Conservation (phyloP, 2,329 filamentous ascomycete genomes). For the Cladosporium sp. region DNA sequence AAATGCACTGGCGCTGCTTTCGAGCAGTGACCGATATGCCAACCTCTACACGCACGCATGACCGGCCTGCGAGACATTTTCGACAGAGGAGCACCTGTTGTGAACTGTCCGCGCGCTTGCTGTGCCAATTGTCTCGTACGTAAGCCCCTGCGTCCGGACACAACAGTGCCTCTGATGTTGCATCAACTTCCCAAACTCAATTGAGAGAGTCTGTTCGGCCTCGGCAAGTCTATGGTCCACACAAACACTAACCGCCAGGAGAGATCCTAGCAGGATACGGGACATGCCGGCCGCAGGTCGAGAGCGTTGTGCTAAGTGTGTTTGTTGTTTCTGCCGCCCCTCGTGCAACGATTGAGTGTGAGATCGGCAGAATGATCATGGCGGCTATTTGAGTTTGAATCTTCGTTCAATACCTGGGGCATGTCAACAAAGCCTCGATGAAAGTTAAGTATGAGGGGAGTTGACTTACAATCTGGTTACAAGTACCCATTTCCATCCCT, state of each 20-base stretch:
- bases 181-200: background rate
- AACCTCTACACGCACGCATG: background rate
- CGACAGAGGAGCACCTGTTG: background rate
- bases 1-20: background rate
- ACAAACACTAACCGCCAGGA: background rate
- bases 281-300: background rate
- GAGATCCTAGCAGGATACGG: background rate
- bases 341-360: background rate
- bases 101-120: background rate
- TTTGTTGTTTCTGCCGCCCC: background rate
- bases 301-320: background rate
- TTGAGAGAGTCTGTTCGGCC: background rate
- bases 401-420: background rate
- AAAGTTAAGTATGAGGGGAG: background rate
- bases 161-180: background rate
- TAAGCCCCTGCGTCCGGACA: background rate
- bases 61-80: background rate
- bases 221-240: background rate
- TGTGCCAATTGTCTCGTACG: background rate
- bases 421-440: background rate
- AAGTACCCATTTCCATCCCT: slow-evolving; percentile 38
- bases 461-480: slow-evolving; percentile 31
- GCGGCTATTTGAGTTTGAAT: background rate
- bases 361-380: background rate
- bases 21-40: background rate